Evolutionary conservation across 176 grass and related monocot species (phyloP).

Genomic region (Oryza longistaminata): DNA sequence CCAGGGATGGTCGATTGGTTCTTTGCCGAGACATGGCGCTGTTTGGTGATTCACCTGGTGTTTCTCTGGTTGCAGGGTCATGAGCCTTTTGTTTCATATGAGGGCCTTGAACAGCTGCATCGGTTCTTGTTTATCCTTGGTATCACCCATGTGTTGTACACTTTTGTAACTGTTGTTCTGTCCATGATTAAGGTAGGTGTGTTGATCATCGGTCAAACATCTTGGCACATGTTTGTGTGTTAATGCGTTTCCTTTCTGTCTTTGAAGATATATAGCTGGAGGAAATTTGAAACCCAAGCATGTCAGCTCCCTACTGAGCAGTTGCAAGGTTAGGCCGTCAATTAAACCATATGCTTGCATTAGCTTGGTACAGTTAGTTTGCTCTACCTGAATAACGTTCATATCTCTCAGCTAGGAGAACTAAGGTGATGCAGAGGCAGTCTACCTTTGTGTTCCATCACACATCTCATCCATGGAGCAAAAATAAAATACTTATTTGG

Average conservation of each 20-base stretch:
- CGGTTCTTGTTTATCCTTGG: constrained; percentile 91
- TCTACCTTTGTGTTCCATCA: constrained; percentile 92
- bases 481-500: constrained; percentile 92
- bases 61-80: constrained; percentile 59
- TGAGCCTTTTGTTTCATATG: constrained; percentile 89
- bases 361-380: not conserved
- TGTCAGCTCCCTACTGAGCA: constrained; percentile 59
- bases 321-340: constrained; percentile 65
- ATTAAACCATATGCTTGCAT: constrained; percentile 4
- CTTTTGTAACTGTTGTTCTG: constrained; percentile 87
- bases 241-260: not conserved
- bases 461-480: constrained; percentile 98
- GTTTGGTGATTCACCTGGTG: not conserved
- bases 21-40: not conserved
- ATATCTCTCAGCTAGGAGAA: constrained; percentile 66
- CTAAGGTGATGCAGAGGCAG: constrained; percentile 79
- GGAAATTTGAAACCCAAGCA: constrained; percentile 82
- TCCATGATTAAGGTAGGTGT: constrained; percentile 85
- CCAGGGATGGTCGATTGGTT: too few species aligned
- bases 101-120: constrained; percentile 91
- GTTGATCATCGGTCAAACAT: not conserved
- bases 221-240: not conserved
- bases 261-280: constrained; percentile 95
- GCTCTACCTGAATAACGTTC: not conserved
- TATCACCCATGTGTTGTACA: constrained; percentile 88